Conservation (phyloP, 2,329 filamentous ascomycete genomes). For the Ceratocystis destructans region DNA sequence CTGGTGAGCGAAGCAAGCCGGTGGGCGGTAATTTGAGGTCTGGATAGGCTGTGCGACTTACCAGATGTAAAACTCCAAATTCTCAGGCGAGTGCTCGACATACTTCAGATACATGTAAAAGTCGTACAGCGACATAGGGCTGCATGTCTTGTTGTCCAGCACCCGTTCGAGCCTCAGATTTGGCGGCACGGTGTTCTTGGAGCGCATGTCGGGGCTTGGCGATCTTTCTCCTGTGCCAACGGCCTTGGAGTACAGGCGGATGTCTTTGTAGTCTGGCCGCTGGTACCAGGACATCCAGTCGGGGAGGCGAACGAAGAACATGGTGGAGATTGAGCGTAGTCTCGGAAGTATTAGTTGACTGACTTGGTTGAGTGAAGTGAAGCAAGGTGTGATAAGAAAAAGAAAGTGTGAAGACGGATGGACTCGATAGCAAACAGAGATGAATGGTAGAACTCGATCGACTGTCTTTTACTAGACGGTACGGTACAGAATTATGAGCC, state of each 20-base stretch:
- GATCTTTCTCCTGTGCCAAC: slow-evolving; percentile 27
- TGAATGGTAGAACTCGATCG: background rate
- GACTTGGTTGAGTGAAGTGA: no score
- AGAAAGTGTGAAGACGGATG: no score
- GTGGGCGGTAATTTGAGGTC: background rate
- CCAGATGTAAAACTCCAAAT: slow-evolving; percentile 38
- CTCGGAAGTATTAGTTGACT: no score
- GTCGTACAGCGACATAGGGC: slow-evolving; percentile 37
- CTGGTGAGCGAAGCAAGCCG: background rate
- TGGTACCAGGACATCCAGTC: slow-evolving; percentile 35
- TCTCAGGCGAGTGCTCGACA: slow-evolving; percentile 36
- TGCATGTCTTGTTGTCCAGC: slow-evolving; percentile 37
- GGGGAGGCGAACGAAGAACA: slow-evolving; percentile 21
- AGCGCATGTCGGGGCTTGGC: slow-evolving; percentile 28
- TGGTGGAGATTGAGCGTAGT: background rate
- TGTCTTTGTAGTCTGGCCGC: slow-evolving; percentile 36
- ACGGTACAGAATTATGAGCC: background rate
- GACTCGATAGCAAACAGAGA: background rate
- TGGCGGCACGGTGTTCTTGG: slow-evolving; percentile 28
- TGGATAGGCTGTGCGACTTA: slow-evolving; percentile 22
- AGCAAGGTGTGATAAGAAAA: no score
- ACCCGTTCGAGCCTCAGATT: slow-evolving; percentile 33
- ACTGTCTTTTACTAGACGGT: background rate
- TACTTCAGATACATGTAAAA: slow-evolving; percentile 40
- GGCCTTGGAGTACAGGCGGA: slow-evolving; percentile 32